A percentile compares a stretch with the other conserved stretches of the same genome.
These are phyloP conservation scores for Starmera stellimalicola DNA, from an alignment of 1,139 yeast genomes.

Conservation along the genomic window DNA sequence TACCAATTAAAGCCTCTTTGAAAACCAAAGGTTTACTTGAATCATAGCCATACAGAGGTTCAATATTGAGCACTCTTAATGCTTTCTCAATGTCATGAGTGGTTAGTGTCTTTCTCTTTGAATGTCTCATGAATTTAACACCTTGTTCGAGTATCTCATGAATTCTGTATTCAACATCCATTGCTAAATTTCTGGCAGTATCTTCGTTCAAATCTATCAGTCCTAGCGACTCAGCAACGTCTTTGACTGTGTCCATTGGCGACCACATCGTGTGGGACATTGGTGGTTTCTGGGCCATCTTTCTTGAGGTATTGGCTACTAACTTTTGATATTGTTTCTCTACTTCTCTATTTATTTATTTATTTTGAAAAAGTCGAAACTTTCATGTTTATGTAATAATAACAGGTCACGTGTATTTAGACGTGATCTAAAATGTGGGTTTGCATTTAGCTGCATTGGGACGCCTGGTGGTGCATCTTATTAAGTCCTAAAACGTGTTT, in stretches of 20 bases:
- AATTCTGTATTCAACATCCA: slow-evolving; percentile 97
- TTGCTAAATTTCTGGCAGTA: slow-evolving; percentile 87
- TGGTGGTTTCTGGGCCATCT: slow-evolving; percentile 15
- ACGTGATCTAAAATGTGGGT: too few relatives aligned
- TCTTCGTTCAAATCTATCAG: slow-evolving; percentile 75
- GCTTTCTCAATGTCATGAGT: slow-evolving; percentile 81
- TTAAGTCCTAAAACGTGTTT: too few relatives aligned
- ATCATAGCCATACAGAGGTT: slow-evolving; percentile 75
- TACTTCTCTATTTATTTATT: too few relatives aligned
- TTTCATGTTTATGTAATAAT: too few relatives aligned
- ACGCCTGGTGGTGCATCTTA: too few relatives aligned
- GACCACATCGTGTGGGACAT: slow-evolving; percentile 92
- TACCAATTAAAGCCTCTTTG: slow-evolving; percentile 79
- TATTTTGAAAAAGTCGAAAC: too few relatives aligned
- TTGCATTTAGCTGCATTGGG: too few relatives aligned
- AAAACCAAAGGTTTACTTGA: slow-evolving; percentile 47
- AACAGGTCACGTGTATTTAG: too few relatives aligned
- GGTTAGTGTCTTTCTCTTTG: slow-evolving; percentile 73
- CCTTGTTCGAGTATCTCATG: slow-evolving; percentile 95
- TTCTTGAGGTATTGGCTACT: slow-evolving; percentile 1
- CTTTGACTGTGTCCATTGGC: slow-evolving; percentile 92
- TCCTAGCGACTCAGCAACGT: slow-evolving; percentile 91
- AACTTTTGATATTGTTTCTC: too few relatives aligned
- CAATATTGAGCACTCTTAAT: slow-evolving; percentile 76
- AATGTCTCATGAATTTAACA: slow-evolving; percentile 89